Base-by-base conservation (phyloP, 805 yeast species). In the Wickerhamiella vanderwaltii region DNA sequence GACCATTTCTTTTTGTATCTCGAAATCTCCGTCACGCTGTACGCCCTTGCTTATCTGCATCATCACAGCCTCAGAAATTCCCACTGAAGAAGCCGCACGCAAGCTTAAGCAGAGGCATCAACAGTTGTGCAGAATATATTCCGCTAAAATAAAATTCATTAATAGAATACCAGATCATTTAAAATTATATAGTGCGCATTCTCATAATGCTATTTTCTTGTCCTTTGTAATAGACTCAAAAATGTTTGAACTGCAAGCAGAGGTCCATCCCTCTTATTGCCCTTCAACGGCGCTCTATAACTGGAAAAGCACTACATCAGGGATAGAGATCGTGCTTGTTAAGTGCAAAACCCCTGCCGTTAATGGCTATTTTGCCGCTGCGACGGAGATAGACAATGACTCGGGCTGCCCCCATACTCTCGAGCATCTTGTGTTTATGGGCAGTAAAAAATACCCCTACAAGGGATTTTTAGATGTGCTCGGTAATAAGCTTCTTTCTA, bases 381-480 rank as follows among this genome's bases (percentile, higher is more conserved):
- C 94, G 13, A 86, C 97, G 1, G 97, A 91, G 58, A 83, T 84
- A 39, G 65, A 69, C 17, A 77, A 85, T 55, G 91, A 87, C 57
- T 73, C 86, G 18, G 98, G 98, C 6, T 75, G 83, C 48, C 98
- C 98, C 1, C 98, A 91, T 55, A 91, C 98, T 1, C 62, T 91
- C 40, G 98, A 91, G 62, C 98, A 91, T 62, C 66, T 91, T 59
- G 71, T 88, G 28, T 91, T 91, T 59, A 83, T 86, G 94, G 98
- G 98, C 1, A 83, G 95, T 2, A 67, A 78, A 48, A 75, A 77
- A 44, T 83, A 76, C 52, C 97, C 97, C 0, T 88, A 79, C 60
- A 88, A 88, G 60, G 97, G 98, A 6, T 65, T 87, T 37, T 65
- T 91, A 36, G 98, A 91, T 55, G 77, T 77, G 9, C 68, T 87